Evolutionary conservation across 345 rosid genomes (phyloP).

Genomic region (Turnera subulata): DNA sequence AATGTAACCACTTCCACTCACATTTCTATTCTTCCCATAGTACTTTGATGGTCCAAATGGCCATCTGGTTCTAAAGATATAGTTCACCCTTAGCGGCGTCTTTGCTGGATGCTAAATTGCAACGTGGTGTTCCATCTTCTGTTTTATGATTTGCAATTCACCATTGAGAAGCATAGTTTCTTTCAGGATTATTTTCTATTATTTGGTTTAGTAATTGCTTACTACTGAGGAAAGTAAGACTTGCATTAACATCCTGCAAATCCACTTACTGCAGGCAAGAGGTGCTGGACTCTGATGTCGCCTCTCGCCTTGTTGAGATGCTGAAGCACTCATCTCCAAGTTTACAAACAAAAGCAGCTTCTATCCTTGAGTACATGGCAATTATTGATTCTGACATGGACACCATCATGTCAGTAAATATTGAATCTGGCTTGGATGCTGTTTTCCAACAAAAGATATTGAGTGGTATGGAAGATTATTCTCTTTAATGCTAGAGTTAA

Average conservation of each 20-base stretch:
- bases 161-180: background rate
- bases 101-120: background rate
- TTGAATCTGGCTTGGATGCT: conserved; percentile 54
- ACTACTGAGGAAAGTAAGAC: background rate
- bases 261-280: conserved; percentile 40
- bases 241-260: conserved; percentile 16
- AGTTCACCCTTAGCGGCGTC: background rate
- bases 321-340: conserved; percentile 48
- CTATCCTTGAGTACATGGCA: conserved; percentile 58
- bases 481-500: conserved; percentile 41
- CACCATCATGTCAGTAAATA: conserved; percentile 36
- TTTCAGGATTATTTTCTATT: background rate
- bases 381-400: conserved; percentile 41
- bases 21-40: background rate
- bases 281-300: conserved; percentile 45
- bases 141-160: background rate
- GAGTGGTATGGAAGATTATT: conserved; percentile 58
- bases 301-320: conserved; percentile 54
- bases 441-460: conserved; percentile 55
- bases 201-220: conserved; percentile 2
- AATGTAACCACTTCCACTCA: background rate
- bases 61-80: background rate
- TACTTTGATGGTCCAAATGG: background rate
- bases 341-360: conserved; percentile 66
- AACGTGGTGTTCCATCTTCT: background rate